Base-by-base conservation (phyloP, 2,329 filamentous ascomycete species). In the Scytalidium lignicola region DNA sequence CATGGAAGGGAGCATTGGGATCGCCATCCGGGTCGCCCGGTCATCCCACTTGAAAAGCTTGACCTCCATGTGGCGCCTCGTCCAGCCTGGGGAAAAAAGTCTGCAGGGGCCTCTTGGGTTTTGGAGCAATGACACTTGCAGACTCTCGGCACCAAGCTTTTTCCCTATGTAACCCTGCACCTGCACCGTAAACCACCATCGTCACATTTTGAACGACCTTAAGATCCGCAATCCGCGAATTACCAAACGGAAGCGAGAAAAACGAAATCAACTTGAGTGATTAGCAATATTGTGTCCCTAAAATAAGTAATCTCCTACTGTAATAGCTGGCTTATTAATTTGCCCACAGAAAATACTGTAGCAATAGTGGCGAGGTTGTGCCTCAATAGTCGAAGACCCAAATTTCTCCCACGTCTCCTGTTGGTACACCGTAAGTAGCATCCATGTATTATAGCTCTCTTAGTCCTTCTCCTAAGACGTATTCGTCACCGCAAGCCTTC, bases 401-500 rank as follows among this genome's bases (percentile, higher is more conserved):
- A n/a, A n/a, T n/a, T n/a, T n/a, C n/a, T n/a, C n/a, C n/a, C n/a
- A n/a, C n/a, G n/a, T n/a, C n/a, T n/a, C n/a, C n/a, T n/a, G n/a
- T n/a, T n/a, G n/a, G 32, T 37, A 8, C 32, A 17, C 32, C 32
- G 32, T 15, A 7, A 37, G n/a, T 37, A 17, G n/a, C 5, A 37
- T 17, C 32, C 32, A 5, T 13, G 32, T 17, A 22, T 50, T 39
- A 61, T n/a, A 67, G 56, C 51, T 70, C 74, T 51, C 62, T 70
- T 55, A 78, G 62, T 17, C 71, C 69, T 39, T 70, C 68, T 42
- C 74, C 74, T 48, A 73, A 66, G 32, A 72, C 67, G 54, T 68
- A 76, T 56, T 78, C 73, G 18, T 72, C 69, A 2, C 69, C 72
- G 50, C 77, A 79, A 19, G 64, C 61, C 29, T 53, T 51, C 50